These are phyloP conservation scores for Apostasia ramifera DNA, from an alignment of 106 monocot species.

Conservation along the genomic window DNA sequence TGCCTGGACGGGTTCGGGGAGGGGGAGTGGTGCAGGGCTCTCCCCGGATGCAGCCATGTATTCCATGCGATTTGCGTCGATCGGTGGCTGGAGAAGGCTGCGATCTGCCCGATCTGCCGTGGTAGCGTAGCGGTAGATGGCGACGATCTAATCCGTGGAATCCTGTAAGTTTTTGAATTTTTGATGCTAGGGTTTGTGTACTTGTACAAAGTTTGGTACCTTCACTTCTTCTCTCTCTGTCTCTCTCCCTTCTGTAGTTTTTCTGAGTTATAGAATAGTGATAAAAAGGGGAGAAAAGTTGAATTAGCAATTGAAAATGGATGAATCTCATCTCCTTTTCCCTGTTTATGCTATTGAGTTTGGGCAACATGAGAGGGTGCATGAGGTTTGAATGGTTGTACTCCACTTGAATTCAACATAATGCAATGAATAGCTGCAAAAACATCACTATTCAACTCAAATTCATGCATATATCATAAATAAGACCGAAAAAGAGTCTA, in stretches of 20 bases:
- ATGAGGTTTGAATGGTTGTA: too few species aligned
- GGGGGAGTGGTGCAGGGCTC: slow-evolving; percentile 50
- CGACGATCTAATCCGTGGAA: neutral
- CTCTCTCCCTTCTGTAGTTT: neutral
- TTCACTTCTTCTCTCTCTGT: neutral
- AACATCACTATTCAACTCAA: too few species aligned
- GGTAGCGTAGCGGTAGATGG: neutral
- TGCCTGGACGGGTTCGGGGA: slow-evolving; percentile 55
- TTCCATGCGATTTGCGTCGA: slow-evolving; percentile 55
- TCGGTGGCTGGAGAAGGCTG: slow-evolving; percentile 35
- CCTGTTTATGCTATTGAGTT: too few species aligned
- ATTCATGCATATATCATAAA: too few species aligned
- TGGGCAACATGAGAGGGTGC: too few species aligned
- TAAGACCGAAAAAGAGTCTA: too few species aligned
- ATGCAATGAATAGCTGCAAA: too few species aligned
- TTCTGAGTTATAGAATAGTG: neutral
- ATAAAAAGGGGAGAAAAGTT: too few species aligned
- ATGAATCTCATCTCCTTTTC: too few species aligned
- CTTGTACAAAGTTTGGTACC: neutral
- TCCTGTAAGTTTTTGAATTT: neutral
- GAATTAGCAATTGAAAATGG: too few species aligned
- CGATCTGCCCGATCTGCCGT: slow-evolving; percentile 49
- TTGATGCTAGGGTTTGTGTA: neutral
- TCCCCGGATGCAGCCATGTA: slow-evolving; percentile 38
- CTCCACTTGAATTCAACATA: too few species aligned